These are phyloP conservation scores for Tagetes patula DNA, from an alignment of 129 eudicot genomes.

Conservation along the genomic window DNA sequence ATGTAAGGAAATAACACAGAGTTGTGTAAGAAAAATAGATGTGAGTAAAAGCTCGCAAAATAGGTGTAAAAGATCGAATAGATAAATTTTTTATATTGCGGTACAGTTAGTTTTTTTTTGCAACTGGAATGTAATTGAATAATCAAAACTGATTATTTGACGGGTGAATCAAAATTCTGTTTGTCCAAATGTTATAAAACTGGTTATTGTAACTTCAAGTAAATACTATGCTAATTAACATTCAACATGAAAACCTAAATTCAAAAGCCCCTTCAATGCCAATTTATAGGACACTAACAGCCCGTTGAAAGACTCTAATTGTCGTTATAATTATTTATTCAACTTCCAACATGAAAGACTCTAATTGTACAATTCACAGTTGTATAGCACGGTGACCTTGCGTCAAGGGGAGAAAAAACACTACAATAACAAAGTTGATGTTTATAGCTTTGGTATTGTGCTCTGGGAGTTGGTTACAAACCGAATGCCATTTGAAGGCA, in stretches of 20 bases:
- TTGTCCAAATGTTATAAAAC: not conserved
- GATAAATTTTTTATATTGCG: too few relatives aligned
- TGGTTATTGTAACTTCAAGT: not conserved
- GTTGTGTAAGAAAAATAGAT: not conserved
- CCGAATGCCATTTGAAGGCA: conserved; percentile 97
- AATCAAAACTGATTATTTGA: not conserved
- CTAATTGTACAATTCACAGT: conserved; percentile 49
- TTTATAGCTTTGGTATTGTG: conserved; percentile 93
- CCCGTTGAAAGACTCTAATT: too few relatives aligned
- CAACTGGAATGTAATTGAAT: not conserved
- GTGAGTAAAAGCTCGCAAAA: not conserved
- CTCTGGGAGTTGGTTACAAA: conserved; percentile 90
- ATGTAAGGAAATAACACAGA: not conserved
- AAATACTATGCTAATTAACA: too few relatives aligned
- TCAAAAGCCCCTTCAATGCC: not conserved
- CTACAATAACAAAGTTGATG: conserved; percentile 95
- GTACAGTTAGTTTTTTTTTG: too few relatives aligned
- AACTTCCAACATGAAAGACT: not conserved
- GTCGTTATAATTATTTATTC: not conserved
- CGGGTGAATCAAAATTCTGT: not conserved
- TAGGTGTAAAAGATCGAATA: not conserved
- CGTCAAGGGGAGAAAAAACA: conserved; percentile 99
- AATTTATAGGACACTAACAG: too few relatives aligned
- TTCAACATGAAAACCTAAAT: not conserved
- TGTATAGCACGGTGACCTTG: conserved; percentile 95